Evolutionary conservation across 768 basidiomycete species (phyloP).

Genomic region (Chlorophyllum brunneum): DNA sequence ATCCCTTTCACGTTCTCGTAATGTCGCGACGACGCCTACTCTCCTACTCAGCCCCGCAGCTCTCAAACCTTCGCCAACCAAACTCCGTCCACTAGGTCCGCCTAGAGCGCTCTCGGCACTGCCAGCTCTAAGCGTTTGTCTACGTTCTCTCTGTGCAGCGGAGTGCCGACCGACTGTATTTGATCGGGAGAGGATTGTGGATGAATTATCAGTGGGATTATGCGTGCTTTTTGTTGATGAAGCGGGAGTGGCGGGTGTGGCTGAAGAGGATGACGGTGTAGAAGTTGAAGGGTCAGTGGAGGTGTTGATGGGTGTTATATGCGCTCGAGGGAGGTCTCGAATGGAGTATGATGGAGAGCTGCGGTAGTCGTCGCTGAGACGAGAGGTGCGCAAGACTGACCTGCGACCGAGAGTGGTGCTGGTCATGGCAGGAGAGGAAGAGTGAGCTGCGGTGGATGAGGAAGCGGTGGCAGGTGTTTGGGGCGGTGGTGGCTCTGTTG

Average conservation of each 20-base stretch:
- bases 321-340: slow-evolving; percentile 3
- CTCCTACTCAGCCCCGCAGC: slow-evolving; percentile 59
- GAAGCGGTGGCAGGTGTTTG: slow-evolving; percentile 29
- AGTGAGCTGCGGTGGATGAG: too few species aligned
- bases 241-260: background rate
- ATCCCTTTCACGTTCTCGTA: background rate
- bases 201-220: background rate
- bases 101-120: slow-evolving; percentile 66
- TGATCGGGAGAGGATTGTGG: slow-evolving; percentile 7
- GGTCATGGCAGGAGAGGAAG: slow-evolving; percentile 20
- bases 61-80: slow-evolving; percentile 65
- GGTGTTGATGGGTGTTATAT: background rate
- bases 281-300: background rate
- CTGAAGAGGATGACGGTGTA: slow-evolving; percentile 17
- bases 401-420: background rate
- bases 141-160: slow-evolving; percentile 31
- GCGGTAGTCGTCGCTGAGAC: slow-evolving; percentile 22
- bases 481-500: slow-evolving; percentile 23
- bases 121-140: slow-evolving; percentile 58
- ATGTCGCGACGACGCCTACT: slow-evolving; percentile 17
- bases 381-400: slow-evolving; percentile 15
- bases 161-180: slow-evolving; percentile 5
- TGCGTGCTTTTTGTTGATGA: background rate
- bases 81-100: slow-evolving; percentile 42
- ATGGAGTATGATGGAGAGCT: slow-evolving; percentile 16